Evolutionary conservation across 441 rosid species (phyloP).

Genomic region (Syzygium syzygioides): DNA sequence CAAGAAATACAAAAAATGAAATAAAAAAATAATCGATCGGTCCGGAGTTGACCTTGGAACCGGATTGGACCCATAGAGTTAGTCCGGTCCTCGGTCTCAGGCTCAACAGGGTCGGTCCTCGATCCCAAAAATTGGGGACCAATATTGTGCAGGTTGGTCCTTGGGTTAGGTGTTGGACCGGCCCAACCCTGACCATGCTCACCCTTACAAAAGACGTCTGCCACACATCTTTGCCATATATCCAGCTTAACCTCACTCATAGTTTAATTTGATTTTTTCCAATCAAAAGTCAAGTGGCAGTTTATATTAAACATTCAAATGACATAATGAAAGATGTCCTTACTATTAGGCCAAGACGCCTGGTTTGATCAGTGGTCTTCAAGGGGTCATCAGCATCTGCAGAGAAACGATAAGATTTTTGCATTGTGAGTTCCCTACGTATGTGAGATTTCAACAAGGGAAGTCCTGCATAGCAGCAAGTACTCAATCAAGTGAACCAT

Average conservation of each 20-base stretch:
- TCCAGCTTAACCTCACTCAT: background rate
- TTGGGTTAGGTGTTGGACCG: too few species aligned
- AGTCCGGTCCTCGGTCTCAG: too few species aligned
- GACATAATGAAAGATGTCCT: slow-evolving; percentile 4
- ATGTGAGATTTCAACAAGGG: background rate
- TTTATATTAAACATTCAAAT: background rate
- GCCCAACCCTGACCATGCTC: too few species aligned
- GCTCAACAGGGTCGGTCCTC: too few species aligned
- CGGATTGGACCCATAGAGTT: too few species aligned
- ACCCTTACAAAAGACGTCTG: background rate
- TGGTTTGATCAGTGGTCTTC: slow-evolving; percentile 92
- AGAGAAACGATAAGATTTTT: background rate
- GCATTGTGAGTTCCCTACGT: background rate
- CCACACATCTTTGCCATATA: background rate
- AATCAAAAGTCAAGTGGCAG: background rate
- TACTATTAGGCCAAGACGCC: slow-evolving; percentile 88
- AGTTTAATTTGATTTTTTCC: background rate
- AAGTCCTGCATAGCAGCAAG: background rate
- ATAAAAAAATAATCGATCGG: too few species aligned
- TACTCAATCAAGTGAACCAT: background rate
- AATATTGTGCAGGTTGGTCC: too few species aligned
- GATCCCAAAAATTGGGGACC: too few species aligned
- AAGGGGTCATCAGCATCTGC: slow-evolving; percentile 89
- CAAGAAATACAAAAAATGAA: too few species aligned
- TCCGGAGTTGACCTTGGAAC: too few species aligned